A percentile compares a stretch with the other conserved stretches of the same genome.
Conservation (phyloP, 768 basidiomycete species). For the Lentinula detonsa region DNA sequence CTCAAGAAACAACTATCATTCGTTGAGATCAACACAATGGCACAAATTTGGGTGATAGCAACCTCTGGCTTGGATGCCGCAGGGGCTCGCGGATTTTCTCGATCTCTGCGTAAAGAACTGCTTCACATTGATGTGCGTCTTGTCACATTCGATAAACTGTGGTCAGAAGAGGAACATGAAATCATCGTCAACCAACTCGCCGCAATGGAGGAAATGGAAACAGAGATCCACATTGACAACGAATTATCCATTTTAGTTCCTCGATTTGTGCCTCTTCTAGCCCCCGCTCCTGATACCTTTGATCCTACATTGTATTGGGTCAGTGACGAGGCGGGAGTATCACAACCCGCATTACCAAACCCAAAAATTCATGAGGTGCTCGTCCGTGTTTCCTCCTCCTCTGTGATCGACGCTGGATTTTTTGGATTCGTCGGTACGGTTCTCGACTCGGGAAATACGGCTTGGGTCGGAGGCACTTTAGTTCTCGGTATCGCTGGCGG, state of each 20-base stretch:
- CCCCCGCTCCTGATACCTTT: too few relatives aligned
- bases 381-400: too few relatives aligned
- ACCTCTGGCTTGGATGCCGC: not conserved
- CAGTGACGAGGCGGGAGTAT: too few relatives aligned
- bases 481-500: not conserved
- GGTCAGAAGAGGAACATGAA: not conserved
- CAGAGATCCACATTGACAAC: not conserved
- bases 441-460: not conserved
- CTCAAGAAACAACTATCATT: too few relatives aligned
- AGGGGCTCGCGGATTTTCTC: conserved; percentile 2
- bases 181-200: not conserved
- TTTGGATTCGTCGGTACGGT: not conserved
- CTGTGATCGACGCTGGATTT: not conserved
- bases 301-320: too few relatives aligned
- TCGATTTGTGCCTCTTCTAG: too few relatives aligned
- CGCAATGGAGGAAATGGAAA: not conserved
- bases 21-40: not conserved
- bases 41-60: not conserved
- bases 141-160: not conserved
- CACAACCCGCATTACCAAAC: too few relatives aligned
- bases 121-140: not conserved
- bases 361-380: too few relatives aligned
- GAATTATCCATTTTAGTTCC: not conserved
- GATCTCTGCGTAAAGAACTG: not conserved
- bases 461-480: not conserved